A percentile compares a stretch with the other conserved stretches of the same genome.
phyloP scores from a whole-genome alignment of 495 filamentous ascomycete species.

The Neurospora sp. region DNA sequence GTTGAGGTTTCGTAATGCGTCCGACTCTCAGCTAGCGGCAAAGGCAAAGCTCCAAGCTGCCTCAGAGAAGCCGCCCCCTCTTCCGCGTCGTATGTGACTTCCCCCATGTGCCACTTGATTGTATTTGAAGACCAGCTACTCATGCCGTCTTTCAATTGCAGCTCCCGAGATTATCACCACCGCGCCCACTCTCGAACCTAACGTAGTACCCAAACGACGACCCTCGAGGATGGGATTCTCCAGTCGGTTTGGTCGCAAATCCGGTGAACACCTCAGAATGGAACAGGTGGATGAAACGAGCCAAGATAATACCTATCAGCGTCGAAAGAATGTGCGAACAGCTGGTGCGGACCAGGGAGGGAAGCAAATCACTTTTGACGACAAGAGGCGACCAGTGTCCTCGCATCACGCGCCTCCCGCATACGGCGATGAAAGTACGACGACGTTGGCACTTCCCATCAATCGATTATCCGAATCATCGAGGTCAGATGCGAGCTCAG shows the following conservation, averaged over 20 bases:
- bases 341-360: constrained; percentile 17
- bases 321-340: not conserved
- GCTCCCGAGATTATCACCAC: constrained; percentile 92
- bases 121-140: constrained; percentile 4
- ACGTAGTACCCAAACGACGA: constrained; percentile 35
- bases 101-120: not conserved
- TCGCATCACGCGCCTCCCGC: constrained; percentile 43
- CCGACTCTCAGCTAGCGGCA: constrained; percentile 77
- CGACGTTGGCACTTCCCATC: constrained; percentile 56
- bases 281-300: constrained; percentile 20
- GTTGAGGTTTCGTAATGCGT: constrained; percentile 84
- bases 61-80: constrained; percentile 50
- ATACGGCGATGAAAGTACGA: constrained; percentile 55
- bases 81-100: constrained; percentile 55
- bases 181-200: constrained; percentile 64
- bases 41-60: constrained; percentile 66
- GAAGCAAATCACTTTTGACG: constrained; percentile 53
- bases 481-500: constrained; percentile 75
- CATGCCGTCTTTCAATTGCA: constrained; percentile 21
- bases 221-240: constrained; percentile 40
- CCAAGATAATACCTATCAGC: not conserved
- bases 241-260: constrained; percentile 28
- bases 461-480: constrained; percentile 83
- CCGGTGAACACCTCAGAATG: constrained; percentile 30
- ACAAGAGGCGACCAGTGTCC: constrained; percentile 50